Percentiles rank a stretch among this genome's conserved stretches.
These are phyloP conservation scores for Dillenia turbinata DNA, from an alignment of 164 flowering plant genomes.

Conservation along the genomic window DNA sequence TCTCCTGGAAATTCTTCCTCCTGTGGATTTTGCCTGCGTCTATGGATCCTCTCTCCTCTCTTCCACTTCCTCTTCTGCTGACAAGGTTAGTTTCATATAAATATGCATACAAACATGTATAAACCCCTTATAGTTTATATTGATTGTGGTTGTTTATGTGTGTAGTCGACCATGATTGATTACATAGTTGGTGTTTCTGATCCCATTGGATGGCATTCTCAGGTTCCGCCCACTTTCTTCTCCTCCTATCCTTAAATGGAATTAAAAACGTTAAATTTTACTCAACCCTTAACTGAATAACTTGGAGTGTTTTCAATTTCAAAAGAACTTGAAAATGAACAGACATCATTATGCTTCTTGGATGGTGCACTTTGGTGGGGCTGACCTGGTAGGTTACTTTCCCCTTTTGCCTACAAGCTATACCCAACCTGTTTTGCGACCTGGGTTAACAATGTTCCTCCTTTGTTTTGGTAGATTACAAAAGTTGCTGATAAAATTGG, in stretches of 20 bases:
- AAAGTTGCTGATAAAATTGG: slow-evolving; percentile 73
- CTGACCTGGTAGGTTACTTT: slow-evolving; percentile 47
- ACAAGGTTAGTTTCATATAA: too few relatives aligned
- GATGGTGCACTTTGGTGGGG: slow-evolving; percentile 72
- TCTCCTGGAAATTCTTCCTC: slow-evolving; percentile 62
- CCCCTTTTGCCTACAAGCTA: background rate
- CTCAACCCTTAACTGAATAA: background rate
- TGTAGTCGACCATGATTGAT: slow-evolving; percentile 72
- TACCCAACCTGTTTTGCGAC: background rate
- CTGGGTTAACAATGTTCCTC: background rate
- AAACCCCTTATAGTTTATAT: background rate
- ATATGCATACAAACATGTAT: too few relatives aligned
- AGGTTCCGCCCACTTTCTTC: slow-evolving; percentile 34
- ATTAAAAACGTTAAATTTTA: background rate
- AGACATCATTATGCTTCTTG: slow-evolving; percentile 74
- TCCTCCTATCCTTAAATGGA: background rate
- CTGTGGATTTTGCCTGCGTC: slow-evolving; percentile 76
- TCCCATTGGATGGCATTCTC: slow-evolving; percentile 87
- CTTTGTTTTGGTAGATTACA: slow-evolving; percentile 50
- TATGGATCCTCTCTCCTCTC: slow-evolving; percentile 94
- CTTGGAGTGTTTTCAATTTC: slow-evolving; percentile 11
- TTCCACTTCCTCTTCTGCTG: background rate
- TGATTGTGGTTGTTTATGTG: background rate
- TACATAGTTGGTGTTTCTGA: slow-evolving; percentile 84
- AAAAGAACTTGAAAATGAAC: slow-evolving; percentile 73